phyloP scores from a whole-genome alignment of 352 stramenopile species.

The Pythium utonaiense region DNA sequence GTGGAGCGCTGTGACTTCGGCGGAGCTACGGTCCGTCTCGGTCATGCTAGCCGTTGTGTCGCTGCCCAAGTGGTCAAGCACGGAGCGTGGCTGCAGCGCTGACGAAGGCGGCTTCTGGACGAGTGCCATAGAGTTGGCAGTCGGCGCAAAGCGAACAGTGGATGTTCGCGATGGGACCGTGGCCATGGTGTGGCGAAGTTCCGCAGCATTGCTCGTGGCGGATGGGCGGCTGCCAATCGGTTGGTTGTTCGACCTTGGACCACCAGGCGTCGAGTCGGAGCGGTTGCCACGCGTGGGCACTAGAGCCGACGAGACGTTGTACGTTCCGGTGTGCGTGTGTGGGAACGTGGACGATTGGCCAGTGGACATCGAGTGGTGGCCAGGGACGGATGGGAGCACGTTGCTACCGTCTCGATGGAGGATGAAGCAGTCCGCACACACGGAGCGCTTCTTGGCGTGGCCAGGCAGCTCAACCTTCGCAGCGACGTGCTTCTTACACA shows the following conservation, averaged over 20 bases:
- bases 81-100: slow-evolving; percentile 5
- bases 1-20: slow-evolving; percentile 49
- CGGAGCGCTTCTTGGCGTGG: slow-evolving; percentile 64
- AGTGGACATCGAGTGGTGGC: slow-evolving; percentile 15
- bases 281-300: slow-evolving; percentile 15
- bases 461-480: slow-evolving; percentile 59
- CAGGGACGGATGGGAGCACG: slow-evolving; percentile 32
- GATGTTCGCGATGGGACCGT: slow-evolving; percentile 3
- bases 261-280: slow-evolving; percentile 8
- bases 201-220: slow-evolving; percentile 14
- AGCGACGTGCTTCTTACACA: slow-evolving; percentile 81
- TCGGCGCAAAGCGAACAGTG: slow-evolving; percentile 17
- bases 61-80: slow-evolving; percentile 33
- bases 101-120: slow-evolving; percentile 14
- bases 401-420: slow-evolving; percentile 55
- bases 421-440: slow-evolving; percentile 75
- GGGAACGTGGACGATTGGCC: slow-evolving; percentile 8
- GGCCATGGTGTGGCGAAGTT: slow-evolving; percentile 19
- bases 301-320: slow-evolving; percentile 12
- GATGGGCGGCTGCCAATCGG: slow-evolving; percentile 1
- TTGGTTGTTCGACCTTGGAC: slow-evolving; percentile 9
- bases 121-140: slow-evolving; percentile 7
- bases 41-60: slow-evolving; percentile 55
- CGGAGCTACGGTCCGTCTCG: slow-evolving; percentile 40
- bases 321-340: slow-evolving; percentile 13